These are phyloP conservation scores for Alternaria sp. DNA, from an alignment of 2,329 filamentous ascomycete genomes.

Conservation along the genomic window DNA sequence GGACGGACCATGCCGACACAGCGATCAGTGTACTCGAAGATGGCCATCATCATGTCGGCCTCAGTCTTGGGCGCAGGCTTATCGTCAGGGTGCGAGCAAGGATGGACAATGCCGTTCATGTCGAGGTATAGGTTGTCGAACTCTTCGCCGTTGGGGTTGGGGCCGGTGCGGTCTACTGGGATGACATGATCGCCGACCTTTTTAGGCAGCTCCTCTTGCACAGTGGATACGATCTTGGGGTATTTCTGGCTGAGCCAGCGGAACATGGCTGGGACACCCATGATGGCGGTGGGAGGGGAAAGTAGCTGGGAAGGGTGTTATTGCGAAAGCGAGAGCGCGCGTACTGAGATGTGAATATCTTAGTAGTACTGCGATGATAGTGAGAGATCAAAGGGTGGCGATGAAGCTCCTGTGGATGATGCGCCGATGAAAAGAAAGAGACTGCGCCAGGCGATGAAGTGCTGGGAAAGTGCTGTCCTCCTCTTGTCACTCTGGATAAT, in stretches of 20 bases:
- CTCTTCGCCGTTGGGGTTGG: conserved; percentile 97
- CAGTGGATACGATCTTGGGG: conserved; percentile 93
- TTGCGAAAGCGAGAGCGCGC: conserved; percentile 26
- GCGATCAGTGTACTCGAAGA: conserved; percentile 98
- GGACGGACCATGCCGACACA: conserved; percentile 99
- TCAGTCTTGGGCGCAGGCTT: conserved; percentile 89
- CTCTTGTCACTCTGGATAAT: conserved; percentile 4
- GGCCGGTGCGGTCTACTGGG: conserved; percentile 81
- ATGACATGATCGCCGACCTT: conserved; percentile 84
- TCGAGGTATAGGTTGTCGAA: conserved; percentile 98
- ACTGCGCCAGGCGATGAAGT: conserved; percentile 11
- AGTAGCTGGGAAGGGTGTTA: conserved; percentile 12
- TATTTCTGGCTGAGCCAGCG: conserved; percentile 97
- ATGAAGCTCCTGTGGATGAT: conserved; percentile 21
- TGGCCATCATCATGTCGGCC: conserved; percentile 99
- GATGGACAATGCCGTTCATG: conserved; percentile 99
- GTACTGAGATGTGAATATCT: conserved; percentile 21
- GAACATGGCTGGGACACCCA: conserved; percentile 96
- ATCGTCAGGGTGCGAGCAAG: conserved; percentile 97
- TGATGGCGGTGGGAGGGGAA: conserved; percentile 52
- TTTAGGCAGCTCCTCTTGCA: conserved; percentile 84
- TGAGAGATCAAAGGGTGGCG: conserved; percentile 19
- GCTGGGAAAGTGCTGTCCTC: conserved; percentile 1
- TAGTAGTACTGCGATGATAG: conserved; percentile 30
- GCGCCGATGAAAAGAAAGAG: conserved; percentile 23